Evolutionary conservation across 371 early-diverging fungal genomes (phyloP), one percentile per base, ranked within the genome.

Genomic region (Sporodiniella umbellata): DNA sequence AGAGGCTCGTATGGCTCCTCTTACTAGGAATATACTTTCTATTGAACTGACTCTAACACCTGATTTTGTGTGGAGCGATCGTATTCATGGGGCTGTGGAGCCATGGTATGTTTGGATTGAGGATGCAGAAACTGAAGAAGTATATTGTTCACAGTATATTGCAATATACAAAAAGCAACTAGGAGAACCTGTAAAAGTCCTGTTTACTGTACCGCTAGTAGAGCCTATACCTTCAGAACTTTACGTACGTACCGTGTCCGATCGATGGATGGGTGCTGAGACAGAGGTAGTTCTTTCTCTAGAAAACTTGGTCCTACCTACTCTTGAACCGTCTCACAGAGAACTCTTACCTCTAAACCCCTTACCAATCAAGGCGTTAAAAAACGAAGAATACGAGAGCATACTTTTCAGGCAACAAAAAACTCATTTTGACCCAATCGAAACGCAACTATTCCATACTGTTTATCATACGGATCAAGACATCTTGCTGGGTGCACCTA

Each of bases 361-460:
- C 8, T 68, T 96, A 48, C 95, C 95, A 0, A 68, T 96, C 14
- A 65, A 86, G 3, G 95, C 95, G 0, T 66, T 96, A 35, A 75
- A 89, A 12, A 77, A 96, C 55, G 82, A 88, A 11, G 66, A 84
- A 0, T 59, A 94, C 38, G 95, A 95, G 53, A 83, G 62, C 17
- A 14, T 21, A 22, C 89, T 93, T 42, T 96, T 91, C 54, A 58
- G 72, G 8, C 58, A 78, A 54, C 79, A 92, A 21, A 95, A 97
- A 64, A 68, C 84, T 8, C 88, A 90, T 58, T 99, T 99, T 68
- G 99, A 99, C 63, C 94, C 94, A 0, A 90, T 99, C 4, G 99
- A 99, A 73, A 96, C 99, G 0, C 93, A 94, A 62, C 89, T 99
- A 35, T 99, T 98, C 80, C 91, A 97, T 54, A 90, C 96, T 0